phyloP scores from a whole-genome alignment of 371 early-diverging fungal species.

The Haplosporangium sp. region DNA sequence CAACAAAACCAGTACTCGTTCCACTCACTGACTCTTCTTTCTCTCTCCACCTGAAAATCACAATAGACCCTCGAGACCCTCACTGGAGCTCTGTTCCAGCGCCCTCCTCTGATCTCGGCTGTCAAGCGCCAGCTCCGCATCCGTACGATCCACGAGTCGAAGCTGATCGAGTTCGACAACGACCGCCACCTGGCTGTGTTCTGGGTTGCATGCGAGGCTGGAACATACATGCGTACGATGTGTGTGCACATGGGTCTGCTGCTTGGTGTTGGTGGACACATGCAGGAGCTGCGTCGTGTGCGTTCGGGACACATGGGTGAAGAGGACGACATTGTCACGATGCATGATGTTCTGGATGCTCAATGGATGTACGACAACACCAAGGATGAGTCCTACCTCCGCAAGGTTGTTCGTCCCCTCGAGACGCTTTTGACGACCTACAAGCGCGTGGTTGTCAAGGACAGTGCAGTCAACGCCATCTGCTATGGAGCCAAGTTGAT shows the following conservation, averaged over 20 bases:
- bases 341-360: constrained; percentile 99
- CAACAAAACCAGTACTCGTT: not conserved
- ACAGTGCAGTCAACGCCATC: constrained; percentile 98
- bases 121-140: constrained; percentile 99
- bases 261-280: constrained; percentile 98
- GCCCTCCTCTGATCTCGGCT: constrained; percentile 99
- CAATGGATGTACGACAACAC: constrained; percentile 98
- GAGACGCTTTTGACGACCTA: constrained; percentile 96
- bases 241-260: constrained; percentile 99
- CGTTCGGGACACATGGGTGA: constrained; percentile 96
- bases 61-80: constrained; percentile 89
- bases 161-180: constrained; percentile 97
- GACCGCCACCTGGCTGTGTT: constrained; percentile 96
- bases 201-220: constrained; percentile 99
- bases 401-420: constrained; percentile 96
- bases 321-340: constrained; percentile 95
- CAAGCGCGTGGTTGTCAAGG: constrained; percentile 99
- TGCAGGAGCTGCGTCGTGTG: constrained; percentile 99
- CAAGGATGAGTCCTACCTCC: constrained; percentile 94
- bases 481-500: constrained; percentile 99
- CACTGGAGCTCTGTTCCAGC: constrained; percentile 99
- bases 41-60: not conserved
- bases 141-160: constrained; percentile 97
- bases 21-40: constrained; percentile 14
- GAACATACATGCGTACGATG: constrained; percentile 99